Base-by-base conservation (phyloP, 257 asterid species). In the Buddleja alternifolia region DNA sequence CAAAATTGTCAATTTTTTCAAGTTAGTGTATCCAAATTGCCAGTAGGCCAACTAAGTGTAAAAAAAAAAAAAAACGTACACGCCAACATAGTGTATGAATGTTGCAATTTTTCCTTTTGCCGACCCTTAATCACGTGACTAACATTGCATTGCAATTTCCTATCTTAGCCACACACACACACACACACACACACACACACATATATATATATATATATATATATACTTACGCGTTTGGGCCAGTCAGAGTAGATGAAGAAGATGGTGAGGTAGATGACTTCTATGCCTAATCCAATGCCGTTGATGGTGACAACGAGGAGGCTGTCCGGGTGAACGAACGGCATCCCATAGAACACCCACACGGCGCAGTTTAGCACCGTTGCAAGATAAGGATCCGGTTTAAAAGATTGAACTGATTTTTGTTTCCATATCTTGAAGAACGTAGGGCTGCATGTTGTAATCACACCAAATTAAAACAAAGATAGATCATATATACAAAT, bases 311-410 rank as follows among this genome's bases (percentile, higher is more conserved):
- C 17, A 10, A 85, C 91, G 7, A 83, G 76, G 39, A 66, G 36
- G 63, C 83, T 80, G 23, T 81, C 84, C 0, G 82, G 67, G 24
- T 78, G 82, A 4, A 85, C 75, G 46, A 81, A 51, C 4, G 91
- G 91, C 70, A 80, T 34, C 6, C 91, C 91, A 64, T 83, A 85
- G 23, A 83, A 72, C 7, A 69, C 78, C 91, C 91, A 85, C 78
- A 85, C 32, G 12, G 75, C 77, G 62, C 88, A 83, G 45, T 84
- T 84, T 15, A 78, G 17, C 1, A 72, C 34, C 7, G 89, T 83
- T 14, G 74, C 86, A 7, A 81, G 51, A n/a, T 81, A 84, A 0
- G 90, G 87, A 52, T 81, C 83, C 14, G 85, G 83, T 63, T 74
- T 80, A 79, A 76, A 92, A 0, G 55, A 37, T 41, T 81, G 80